Base-by-base conservation (phyloP, 768 basidiomycete species). In the Suillus ampliporus region DNA sequence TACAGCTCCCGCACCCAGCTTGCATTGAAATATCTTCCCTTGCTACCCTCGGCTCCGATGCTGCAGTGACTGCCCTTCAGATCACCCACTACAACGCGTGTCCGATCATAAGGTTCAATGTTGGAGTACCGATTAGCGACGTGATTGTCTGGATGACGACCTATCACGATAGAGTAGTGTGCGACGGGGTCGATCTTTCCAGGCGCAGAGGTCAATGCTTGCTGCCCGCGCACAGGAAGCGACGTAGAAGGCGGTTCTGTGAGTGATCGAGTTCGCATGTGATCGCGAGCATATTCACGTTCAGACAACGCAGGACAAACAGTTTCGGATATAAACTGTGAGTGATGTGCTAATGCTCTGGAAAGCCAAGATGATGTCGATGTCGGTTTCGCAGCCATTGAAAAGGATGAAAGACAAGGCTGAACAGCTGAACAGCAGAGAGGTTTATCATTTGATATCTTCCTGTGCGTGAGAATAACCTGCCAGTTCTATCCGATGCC, bases 41-140 rank as follows among this genome's bases (percentile, higher is more conserved):
- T 53, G 11, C 64, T 60, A 21, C 48, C 43, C 19, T 58, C 67
- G 41, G 69, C 65, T 13, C 68, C 66, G 26, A 56, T 21, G 0
- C 23, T 56, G 17, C 54, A 56, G 23, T 28, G 54, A 40, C 23
- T 28, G 23, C 40, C 26, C 26, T 56, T 28, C 38, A 56, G 38
- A 40, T 56, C 54, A 14, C 78, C 77, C 17, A 88, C 80, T n/a
- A 84, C 71, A 35, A 94, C 87, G 17, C 91, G 84, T 1, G 91
- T 94, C 54, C 91, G 84, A 75, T 96, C 92, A 72, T 94, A 96
- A 0, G 94, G 91, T 52, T 85, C 76, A 58, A 95, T 83, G 68
- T 93, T 85, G 34, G 71, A 56, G 67, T 95, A 95, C 14, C 94
- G 89, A 78, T 94, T 94, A 37, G 73, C 74, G 51, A 67, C 67